Evolutionary conservation across 345 rosid species (phyloP).

Genomic region (Eucalyptus marginata): DNA sequence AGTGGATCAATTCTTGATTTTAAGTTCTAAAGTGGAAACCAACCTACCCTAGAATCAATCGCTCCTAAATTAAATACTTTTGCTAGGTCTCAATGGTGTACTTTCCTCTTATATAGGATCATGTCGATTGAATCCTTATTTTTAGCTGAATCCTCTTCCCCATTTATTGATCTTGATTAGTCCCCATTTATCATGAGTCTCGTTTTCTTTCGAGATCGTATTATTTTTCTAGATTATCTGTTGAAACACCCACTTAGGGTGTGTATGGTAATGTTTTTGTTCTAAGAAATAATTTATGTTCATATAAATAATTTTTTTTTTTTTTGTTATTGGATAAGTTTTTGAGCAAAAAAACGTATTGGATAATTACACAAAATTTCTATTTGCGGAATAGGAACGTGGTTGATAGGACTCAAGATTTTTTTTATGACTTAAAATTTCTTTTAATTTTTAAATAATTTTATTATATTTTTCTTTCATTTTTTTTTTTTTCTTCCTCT

Average conservation of each 20-base stretch:
- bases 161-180: not conserved
- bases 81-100: not conserved
- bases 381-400: rapidly evolving
- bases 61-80: not conserved
- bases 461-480: too few species aligned
- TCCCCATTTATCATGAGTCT: rapidly evolving
- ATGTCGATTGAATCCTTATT: rapidly evolving
- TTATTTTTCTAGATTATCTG: not conserved
- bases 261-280: rapidly evolving
- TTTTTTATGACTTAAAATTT: too few species aligned
- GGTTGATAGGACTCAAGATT: rapidly evolving
- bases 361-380: rapidly evolving
- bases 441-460: too few species aligned
- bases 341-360: rapidly evolving
- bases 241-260: not conserved
- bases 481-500: rapidly evolving
- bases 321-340: rapidly evolving
- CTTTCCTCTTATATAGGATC: not conserved
- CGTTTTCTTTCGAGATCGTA: rapidly evolving
- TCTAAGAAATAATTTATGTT: rapidly evolving
- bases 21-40: too few species aligned
- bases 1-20: not conserved
- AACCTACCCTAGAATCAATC: rapidly evolving
- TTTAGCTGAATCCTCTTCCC: not conserved
- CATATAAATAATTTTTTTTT: too few species aligned